phyloP scores from a whole-genome alignment of 768 basidiomycete species.

The Podaxis sp. region DNA sequence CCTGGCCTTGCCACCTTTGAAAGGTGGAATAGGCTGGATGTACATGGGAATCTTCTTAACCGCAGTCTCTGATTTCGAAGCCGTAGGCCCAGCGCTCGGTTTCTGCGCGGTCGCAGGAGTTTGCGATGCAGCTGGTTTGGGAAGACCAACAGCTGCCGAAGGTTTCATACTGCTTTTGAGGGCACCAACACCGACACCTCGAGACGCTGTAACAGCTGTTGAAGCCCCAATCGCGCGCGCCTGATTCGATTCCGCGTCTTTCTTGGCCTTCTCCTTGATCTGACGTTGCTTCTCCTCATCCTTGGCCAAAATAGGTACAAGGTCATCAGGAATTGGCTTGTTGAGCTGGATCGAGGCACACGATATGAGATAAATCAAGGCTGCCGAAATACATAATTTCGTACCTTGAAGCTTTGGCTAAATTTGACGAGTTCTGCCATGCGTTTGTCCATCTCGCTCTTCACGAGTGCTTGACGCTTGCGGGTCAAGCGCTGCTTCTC shows the following conservation, averaged over 20 bases:
- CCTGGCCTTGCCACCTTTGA: slow-evolving; percentile 58
- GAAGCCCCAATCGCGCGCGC: slow-evolving; percentile 71
- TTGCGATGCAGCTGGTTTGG: slow-evolving; percentile 14
- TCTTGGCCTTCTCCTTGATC: slow-evolving; percentile 72
- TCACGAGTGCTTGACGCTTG: slow-evolving; percentile 84
- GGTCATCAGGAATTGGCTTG: slow-evolving; percentile 91
- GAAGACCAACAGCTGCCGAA: slow-evolving; percentile 23
- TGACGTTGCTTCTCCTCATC: slow-evolving; percentile 85
- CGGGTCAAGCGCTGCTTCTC: slow-evolving; percentile 89
- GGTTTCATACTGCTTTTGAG: slow-evolving; percentile 22
- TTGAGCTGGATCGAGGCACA: slow-evolving; percentile 56
- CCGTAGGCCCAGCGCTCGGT: slow-evolving; percentile 21
- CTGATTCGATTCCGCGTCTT: slow-evolving; percentile 59
- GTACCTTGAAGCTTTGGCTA: slow-evolving; percentile 90
- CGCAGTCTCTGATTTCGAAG: slow-evolving; percentile 12
- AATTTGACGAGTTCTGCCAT: slow-evolving; percentile 93
- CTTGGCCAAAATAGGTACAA: slow-evolving; percentile 89
- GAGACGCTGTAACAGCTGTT: slow-evolving; percentile 46
- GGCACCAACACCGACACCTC: slow-evolving; percentile 32
- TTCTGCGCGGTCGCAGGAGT: slow-evolving; percentile 20
- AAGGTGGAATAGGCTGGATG: slow-evolving; percentile 90
- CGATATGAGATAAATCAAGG: neutral
- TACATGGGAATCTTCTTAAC: slow-evolving; percentile 63
- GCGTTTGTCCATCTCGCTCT: slow-evolving; percentile 92
- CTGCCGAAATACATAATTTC: slow-evolving; percentile 15